Conservation (phyloP, 202 grass and related monocot species). For the Carex sylvatica region DNA sequence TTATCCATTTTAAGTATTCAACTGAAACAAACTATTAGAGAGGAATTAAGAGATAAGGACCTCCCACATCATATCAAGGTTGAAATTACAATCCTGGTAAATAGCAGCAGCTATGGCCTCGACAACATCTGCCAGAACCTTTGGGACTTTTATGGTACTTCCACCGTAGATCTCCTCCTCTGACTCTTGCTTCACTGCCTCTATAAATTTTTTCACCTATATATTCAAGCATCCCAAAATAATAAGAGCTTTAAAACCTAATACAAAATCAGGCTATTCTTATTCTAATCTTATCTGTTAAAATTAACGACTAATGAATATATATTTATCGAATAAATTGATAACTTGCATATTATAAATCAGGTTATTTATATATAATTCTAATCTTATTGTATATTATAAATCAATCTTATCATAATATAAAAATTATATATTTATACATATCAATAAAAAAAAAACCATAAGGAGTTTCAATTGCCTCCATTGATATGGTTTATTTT, state of each 20-base stretch:
- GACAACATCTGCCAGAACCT: conserved; percentile 77
- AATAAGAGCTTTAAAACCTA: not conserved
- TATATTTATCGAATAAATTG: too few species aligned
- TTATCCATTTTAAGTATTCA: not conserved
- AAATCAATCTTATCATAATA: too few species aligned
- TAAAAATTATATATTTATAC: too few species aligned
- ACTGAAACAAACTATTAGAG: not conserved
- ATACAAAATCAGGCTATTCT: not conserved
- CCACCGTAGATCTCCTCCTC: conserved; percentile 49
- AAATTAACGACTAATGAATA: too few species aligned
- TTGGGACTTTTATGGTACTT: conserved; percentile 48
- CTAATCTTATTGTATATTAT: too few species aligned
- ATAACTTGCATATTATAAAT: too few species aligned
- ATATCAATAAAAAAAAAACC: too few species aligned
- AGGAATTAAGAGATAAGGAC: conserved; percentile 18
- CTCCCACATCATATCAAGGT: conserved; percentile 72
- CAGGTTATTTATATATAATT: too few species aligned
- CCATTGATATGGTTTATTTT: too few species aligned
- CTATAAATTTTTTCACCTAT: conserved; percentile 60
- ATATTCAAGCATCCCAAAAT: not conserved
- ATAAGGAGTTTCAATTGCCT: too few species aligned
- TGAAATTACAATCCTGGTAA: conserved; percentile 57
- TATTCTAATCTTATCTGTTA: too few species aligned
- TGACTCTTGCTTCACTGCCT: conserved; percentile 44
- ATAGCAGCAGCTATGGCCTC: conserved; percentile 69